phyloP scores from a whole-genome alignment of 179 eudicot genomes.

The Spergularia azorica region DNA sequence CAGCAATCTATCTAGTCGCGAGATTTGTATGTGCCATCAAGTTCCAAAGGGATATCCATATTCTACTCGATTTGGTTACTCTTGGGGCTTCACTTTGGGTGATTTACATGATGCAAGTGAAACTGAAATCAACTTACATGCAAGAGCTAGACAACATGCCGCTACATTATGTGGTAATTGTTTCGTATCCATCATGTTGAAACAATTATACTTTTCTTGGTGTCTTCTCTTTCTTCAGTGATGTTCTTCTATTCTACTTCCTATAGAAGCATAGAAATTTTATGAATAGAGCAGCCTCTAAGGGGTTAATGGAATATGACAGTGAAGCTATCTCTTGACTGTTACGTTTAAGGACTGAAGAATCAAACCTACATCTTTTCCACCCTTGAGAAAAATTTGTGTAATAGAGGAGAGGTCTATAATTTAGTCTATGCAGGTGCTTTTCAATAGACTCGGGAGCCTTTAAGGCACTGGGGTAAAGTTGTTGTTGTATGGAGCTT shows the following conservation, averaged over 20 bases:
- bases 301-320: too few species aligned
- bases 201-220: background rate
- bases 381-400: too few species aligned
- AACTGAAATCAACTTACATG: conserved; percentile 68
- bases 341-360: too few species aligned
- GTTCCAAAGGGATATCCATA: conserved; percentile 65
- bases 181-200: background rate
- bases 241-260: background rate
- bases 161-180: conserved; percentile 62
- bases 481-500: too few species aligned
- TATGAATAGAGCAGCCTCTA: background rate
- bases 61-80: conserved; percentile 57
- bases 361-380: too few species aligned
- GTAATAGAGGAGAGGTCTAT: too few species aligned
- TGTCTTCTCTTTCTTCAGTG: background rate
- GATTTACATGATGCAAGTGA: conserved; percentile 77
- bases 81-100: conserved; percentile 78
- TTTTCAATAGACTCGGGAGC: too few species aligned
- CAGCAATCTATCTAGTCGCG: conserved; percentile 59
- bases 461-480: too few species aligned
- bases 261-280: background rate
- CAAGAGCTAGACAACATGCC: conserved; percentile 66
- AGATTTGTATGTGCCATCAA: conserved; percentile 48
- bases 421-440: too few species aligned
- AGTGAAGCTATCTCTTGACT: too few species aligned